These are phyloP conservation scores for Phytophthora brassicae DNA, from an alignment of 352 stramenopile species.

Conservation along the genomic window DNA sequence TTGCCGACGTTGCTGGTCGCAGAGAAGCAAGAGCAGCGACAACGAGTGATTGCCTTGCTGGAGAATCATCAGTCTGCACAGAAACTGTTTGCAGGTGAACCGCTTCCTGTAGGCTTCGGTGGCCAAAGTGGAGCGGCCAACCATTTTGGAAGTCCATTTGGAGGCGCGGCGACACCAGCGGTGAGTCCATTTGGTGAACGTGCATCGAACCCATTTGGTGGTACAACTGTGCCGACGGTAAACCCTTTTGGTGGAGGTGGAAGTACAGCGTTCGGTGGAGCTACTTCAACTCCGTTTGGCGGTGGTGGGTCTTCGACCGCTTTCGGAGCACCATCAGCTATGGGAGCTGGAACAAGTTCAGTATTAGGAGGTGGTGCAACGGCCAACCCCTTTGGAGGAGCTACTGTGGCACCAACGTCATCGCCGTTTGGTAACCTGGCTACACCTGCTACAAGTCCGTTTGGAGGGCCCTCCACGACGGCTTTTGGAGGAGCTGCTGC, in stretches of 20 bases:
- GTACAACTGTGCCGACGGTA: no score
- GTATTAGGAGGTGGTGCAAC: constrained; percentile 19
- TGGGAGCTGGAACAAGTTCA: constrained; percentile 18
- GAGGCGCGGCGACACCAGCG: background rate
- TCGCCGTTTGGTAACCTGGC: constrained; percentile 32
- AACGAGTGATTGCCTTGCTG: constrained; percentile 48
- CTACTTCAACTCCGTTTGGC: constrained; percentile 37
- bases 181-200: constrained; percentile 25
- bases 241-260: constrained; percentile 36
- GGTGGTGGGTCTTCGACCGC: constrained; percentile 19
- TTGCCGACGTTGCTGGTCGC: constrained; percentile 41
- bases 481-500: constrained; percentile 31
- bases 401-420: constrained; percentile 18
- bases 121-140: constrained; percentile 14
- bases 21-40: constrained; percentile 56
- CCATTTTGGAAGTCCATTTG: constrained; percentile 32
- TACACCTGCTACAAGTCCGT: constrained; percentile 33
- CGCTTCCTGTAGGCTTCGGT: constrained; percentile 30
- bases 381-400: constrained; percentile 30
- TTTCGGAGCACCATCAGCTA: constrained; percentile 31
- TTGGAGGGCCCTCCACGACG: constrained; percentile 26
- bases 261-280: constrained; percentile 23
- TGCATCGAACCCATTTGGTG: constrained; percentile 25
- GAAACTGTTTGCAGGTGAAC: constrained; percentile 59
- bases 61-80: constrained; percentile 52